Conservation (phyloP, 176 grass and related monocot genomes). For the Triticum turgidum region DNA sequence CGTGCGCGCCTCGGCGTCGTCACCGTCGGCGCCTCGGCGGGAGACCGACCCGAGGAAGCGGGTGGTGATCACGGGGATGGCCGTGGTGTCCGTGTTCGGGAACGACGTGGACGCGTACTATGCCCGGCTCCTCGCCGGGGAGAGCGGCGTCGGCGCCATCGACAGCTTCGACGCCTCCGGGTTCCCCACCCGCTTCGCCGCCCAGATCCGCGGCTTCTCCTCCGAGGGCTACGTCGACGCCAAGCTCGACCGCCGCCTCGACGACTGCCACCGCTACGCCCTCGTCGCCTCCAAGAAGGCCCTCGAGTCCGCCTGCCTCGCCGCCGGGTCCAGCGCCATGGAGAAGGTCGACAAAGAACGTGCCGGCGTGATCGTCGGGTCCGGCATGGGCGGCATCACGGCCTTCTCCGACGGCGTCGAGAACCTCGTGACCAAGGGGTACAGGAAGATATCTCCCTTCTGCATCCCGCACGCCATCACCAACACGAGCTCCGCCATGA, state of each 20-base stretch:
- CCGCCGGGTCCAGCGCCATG: constrained; percentile 18
- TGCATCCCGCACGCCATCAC: constrained; percentile 15
- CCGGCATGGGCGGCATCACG: constrained; percentile 28
- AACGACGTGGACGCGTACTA: constrained; percentile 45
- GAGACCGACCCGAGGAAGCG: constrained; percentile 58
- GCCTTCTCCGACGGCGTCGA: constrained; percentile 17
- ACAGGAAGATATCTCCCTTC: constrained; percentile 20
- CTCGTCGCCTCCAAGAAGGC: constrained; percentile 53
- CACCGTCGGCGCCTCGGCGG: background rate
- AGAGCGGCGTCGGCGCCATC: constrained; percentile 34
- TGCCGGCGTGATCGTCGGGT: constrained; percentile 35
- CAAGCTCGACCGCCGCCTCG: constrained; percentile 39
- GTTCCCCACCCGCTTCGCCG: constrained; percentile 37
- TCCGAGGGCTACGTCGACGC: constrained; percentile 42
- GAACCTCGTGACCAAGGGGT: constrained; percentile 12
- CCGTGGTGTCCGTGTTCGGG: constrained; percentile 57
- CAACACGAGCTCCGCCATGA: constrained; percentile 24
- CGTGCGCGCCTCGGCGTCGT: background rate
- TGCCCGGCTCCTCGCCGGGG: constrained; percentile 33
- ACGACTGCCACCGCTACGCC: constrained; percentile 49
- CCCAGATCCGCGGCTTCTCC: constrained; percentile 45
- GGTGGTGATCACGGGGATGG: constrained; percentile 56
- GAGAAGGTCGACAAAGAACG: constrained; percentile 27
- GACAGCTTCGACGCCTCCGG: constrained; percentile 35
- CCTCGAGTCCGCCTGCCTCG: constrained; percentile 48